A percentile compares a stretch with the other conserved stretches of the same genome.
Conservation (phyloP, 2,329 filamentous ascomycete species). For the Aspergillus oerlinghausenensis region DNA sequence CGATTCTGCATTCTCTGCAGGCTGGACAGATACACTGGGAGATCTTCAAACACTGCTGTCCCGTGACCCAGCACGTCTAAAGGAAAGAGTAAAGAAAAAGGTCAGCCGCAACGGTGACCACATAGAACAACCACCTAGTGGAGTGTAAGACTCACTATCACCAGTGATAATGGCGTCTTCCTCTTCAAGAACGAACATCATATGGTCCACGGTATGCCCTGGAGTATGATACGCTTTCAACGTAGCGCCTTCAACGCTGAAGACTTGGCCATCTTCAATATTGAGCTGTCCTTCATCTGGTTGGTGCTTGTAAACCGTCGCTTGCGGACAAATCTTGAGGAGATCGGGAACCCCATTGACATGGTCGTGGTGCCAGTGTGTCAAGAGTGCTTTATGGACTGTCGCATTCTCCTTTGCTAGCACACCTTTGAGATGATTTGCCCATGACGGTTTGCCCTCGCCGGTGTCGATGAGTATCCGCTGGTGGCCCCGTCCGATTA, state of each 20-base stretch:
- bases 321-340: constrained; percentile 57
- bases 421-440: constrained; percentile 57
- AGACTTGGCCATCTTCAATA: constrained; percentile 54
- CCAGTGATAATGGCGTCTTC: constrained; percentile 82
- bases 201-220: constrained; percentile 79
- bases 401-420: constrained; percentile 64
- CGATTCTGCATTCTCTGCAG: constrained; percentile 65
- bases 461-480: constrained; percentile 88
- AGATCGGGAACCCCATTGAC: constrained; percentile 70
- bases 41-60: constrained; percentile 78
- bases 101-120: not conserved
- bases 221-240: constrained; percentile 64
- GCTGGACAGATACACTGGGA: constrained; percentile 63
- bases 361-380: constrained; percentile 92
- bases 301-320: constrained; percentile 62
- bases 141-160: constrained; percentile 53
- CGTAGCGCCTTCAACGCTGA: constrained; percentile 52
- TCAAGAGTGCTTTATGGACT: constrained; percentile 68
- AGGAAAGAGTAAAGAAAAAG: not conserved
- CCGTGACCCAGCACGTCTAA: constrained; percentile 74
- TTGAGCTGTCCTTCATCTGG: constrained; percentile 49
- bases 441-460: constrained; percentile 74
- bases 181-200: constrained; percentile 70
- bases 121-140: not conserved
- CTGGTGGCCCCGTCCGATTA: constrained; percentile 68